These are phyloP conservation scores for Lepiota venenata DNA, from an alignment of 768 basidiomycete genomes.

Conservation along the genomic window DNA sequence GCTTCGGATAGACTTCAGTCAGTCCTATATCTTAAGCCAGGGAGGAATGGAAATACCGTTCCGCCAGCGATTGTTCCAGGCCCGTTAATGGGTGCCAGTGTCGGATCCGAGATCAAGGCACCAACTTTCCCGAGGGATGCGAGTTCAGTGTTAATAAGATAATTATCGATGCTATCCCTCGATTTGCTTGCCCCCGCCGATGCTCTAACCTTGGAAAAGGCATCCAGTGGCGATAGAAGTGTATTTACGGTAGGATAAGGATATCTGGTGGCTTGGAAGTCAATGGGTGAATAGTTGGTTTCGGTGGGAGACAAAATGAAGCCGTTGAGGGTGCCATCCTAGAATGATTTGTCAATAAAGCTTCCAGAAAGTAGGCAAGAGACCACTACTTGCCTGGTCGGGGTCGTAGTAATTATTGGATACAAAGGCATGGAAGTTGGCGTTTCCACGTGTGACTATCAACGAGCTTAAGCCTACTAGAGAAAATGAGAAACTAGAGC, in stretches of 20 bases:
- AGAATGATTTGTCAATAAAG: background rate
- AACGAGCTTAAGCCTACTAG: background rate
- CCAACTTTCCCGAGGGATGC: conserved; percentile 30
- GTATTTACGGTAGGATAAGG: conserved; percentile 27
- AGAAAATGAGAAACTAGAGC: background rate
- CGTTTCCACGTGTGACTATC: conserved; percentile 31
- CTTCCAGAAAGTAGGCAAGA: background rate
- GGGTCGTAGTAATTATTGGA: conserved; percentile 32
- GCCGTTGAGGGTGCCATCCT: conserved; percentile 29
- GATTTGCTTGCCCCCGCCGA: conserved; percentile 30
- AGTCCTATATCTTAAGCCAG: background rate
- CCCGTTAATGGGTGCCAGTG: conserved; percentile 25
- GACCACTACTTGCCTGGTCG: conserved; percentile 8
- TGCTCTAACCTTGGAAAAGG: conserved; percentile 24
- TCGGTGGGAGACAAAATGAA: conserved; percentile 23
- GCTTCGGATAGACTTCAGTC: conserved; percentile 12
- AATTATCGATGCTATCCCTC: conserved; percentile 28
- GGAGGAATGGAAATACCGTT: conserved; percentile 17
- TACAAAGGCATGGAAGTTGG: conserved; percentile 32
- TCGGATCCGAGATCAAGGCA: conserved; percentile 27
- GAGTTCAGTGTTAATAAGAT: conserved; percentile 30
- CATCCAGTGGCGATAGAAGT: conserved; percentile 27
- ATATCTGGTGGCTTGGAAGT: conserved; percentile 26
- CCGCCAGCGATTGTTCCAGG: conserved; percentile 29
- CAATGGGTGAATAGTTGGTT: conserved; percentile 29